Evolutionary conservation across 345 rosid species (phyloP), one percentile per base, ranked within the genome.

Genomic region (Murraya koenigii): DNA sequence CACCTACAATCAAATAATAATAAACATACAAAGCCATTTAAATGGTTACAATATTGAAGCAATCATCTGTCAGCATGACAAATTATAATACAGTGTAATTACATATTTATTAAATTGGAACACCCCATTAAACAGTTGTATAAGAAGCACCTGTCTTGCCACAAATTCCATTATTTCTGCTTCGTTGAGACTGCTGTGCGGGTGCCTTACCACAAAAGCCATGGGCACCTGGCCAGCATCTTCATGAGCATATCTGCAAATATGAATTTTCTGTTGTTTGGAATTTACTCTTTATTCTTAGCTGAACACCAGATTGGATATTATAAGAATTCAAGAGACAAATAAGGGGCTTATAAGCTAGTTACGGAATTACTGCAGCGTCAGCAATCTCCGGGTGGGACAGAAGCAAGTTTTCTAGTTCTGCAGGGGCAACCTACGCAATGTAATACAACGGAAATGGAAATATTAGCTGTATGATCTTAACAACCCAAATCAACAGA

Each of bases 401-500:
- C 15, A 61, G 79, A 28, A 86, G 84, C 81, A 82, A 28, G 39
- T 83, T 79, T 66, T 86, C 87, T n/a, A 84, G 70, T 55, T 86
- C 87, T 26, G 85, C 89, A 0, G 87, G 85, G 38, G 89, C 82
- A 6, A 86, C 89, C 87, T 84, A 69, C 23, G 70, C 5, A n/a
- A 9, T 7, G 19, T 32, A 20, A 30, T 6, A 44, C 49, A 11
- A 11, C 3, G 15, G 49, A 59, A 59, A 6, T 13, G 35, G 20
- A 62, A 28, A 62, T 62, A 28, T 3, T 28, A 62, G 15, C 17
- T 26, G 66, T 33, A 6, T 10, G 22, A 13, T 28, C 36, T 17
- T 1, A 28, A 6, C 17, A 28, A 13, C 3, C 20, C 17, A 19
- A 62, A 1, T 5, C 15, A 14, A 6, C 0, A 62, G 19, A 26